These are phyloP conservation scores for Exophiala sp. DNA, from an alignment of 2,329 filamentous ascomycete species.

Conservation along the genomic window DNA sequence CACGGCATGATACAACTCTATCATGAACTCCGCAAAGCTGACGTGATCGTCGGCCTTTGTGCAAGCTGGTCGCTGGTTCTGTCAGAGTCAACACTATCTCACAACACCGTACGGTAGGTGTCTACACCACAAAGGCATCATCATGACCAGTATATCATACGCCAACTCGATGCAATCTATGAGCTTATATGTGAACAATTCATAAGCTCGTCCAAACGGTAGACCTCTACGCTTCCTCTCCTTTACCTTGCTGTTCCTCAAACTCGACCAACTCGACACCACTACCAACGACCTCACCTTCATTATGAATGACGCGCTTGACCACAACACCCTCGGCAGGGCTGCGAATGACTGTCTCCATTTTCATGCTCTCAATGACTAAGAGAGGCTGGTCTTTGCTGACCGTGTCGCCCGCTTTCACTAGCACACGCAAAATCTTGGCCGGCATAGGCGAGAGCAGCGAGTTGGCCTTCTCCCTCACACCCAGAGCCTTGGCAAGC, in stretches of 20 bases:
- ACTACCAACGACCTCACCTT: slow-evolving; percentile 77
- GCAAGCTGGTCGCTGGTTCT: too few species aligned
- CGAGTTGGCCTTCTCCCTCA: slow-evolving; percentile 75
- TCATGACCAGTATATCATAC: too few species aligned
- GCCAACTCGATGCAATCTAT: too few species aligned
- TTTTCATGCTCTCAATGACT: slow-evolving; percentile 89
- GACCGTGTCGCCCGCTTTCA: slow-evolving; percentile 75
- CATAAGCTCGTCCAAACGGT: too few species aligned
- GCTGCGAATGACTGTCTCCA: slow-evolving; percentile 79
- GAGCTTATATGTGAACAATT: too few species aligned
- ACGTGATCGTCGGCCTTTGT: too few species aligned
- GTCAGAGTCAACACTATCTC: too few species aligned
- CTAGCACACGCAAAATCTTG: slow-evolving; percentile 88
- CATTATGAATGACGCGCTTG: slow-evolving; percentile 68
- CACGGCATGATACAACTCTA: too few species aligned
- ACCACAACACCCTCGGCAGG: slow-evolving; percentile 65
- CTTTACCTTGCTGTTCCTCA: slow-evolving; percentile 46
- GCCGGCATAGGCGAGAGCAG: slow-evolving; percentile 96
- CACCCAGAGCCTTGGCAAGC: slow-evolving; percentile 81
- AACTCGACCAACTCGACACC: slow-evolving; percentile 73
- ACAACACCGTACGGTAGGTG: too few species aligned
- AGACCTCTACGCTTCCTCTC: background rate
- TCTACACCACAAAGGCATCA: too few species aligned
- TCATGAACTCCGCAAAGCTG: too few species aligned
- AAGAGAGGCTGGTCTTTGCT: slow-evolving; percentile 83